phyloP scores from a whole-genome alignment of 805 yeast genomes.

The Limtongia smithiae region DNA sequence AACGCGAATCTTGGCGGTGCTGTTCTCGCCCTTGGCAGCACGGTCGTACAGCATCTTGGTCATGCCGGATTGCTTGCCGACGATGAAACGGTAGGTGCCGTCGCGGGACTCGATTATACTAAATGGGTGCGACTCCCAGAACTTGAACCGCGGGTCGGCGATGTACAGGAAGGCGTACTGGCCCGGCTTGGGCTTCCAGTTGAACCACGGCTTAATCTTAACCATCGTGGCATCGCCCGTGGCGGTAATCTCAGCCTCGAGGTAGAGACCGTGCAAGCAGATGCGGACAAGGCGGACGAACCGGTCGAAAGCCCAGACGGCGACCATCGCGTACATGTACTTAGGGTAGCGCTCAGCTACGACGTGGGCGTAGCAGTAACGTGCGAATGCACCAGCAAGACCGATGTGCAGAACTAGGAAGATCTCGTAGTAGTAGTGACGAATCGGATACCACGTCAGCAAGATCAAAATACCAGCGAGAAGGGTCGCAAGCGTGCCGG shows the following conservation, averaged over 20 bases:
- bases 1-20: conserved; percentile 1
- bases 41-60: conserved; percentile 6
- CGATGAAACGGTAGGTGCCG: conserved; percentile 19
- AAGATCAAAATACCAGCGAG: conserved; percentile 4
- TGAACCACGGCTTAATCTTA: conserved; percentile 10
- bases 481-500: conserved; percentile 6
- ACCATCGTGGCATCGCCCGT: conserved; percentile 13
- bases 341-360: conserved; percentile 45
- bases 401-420: conserved; percentile 58
- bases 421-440: conserved; percentile 48
- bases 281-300: conserved; percentile 54
- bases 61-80: conserved; percentile 11
- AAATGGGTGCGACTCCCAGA: conserved; percentile 28
- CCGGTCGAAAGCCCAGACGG: conserved; percentile 71
- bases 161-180: conserved; percentile 29
- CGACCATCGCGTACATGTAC: conserved; percentile 45
- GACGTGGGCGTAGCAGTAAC: conserved; percentile 55
- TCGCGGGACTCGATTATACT: conserved; percentile 9
- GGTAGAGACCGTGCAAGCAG: conserved; percentile 27
- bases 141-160: conserved; percentile 16
- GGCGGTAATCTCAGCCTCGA: conserved; percentile 1
- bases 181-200: conserved; percentile 24
- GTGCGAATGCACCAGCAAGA: conserved; percentile 52
- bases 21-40: not conserved
- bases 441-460: conserved; percentile 5